Conservation (phyloP, 495 filamentous ascomycete species). For the Aspergillus steynii region DNA sequence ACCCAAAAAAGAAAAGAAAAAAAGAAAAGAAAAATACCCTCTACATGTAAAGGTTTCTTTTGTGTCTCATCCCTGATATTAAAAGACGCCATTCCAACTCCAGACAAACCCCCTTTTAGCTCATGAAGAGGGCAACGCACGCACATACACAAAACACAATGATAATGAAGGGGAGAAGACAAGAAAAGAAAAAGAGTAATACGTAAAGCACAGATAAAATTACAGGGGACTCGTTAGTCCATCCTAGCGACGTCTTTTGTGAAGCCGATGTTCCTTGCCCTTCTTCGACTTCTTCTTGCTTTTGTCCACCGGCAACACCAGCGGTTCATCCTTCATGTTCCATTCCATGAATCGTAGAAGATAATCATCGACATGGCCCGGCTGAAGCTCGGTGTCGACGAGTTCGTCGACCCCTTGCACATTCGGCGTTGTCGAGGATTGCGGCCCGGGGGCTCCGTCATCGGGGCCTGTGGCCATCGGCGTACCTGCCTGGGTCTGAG, state of each 20-base stretch:
- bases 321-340: conserved; percentile 73
- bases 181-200: conserved; percentile 3
- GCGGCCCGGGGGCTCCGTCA: conserved; percentile 20
- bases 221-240: background rate
- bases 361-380: conserved; percentile 76
- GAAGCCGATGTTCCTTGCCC: conserved; percentile 65
- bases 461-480: conserved; percentile 25
- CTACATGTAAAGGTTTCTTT: background rate
- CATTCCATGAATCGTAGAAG: conserved; percentile 77
- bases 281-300: conserved; percentile 76
- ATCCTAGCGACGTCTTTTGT: conserved; percentile 41
- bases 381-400: conserved; percentile 35
- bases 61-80: background rate
- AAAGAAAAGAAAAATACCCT: background rate
- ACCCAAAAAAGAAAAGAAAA: background rate
- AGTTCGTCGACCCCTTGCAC: conserved; percentile 31
- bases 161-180: conserved; percentile 1
- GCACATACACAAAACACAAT: background rate
- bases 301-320: conserved; percentile 78
- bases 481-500: conserved; percentile 31
- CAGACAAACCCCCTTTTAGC: background rate
- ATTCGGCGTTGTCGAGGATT: conserved; percentile 7
- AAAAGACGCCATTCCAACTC: conserved; percentile 5
- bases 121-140: background rate
- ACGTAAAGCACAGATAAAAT: conserved; percentile 3